phyloP scores from a whole-genome alignment of 331 rosid species.

The Stylosanthes scabra region DNA sequence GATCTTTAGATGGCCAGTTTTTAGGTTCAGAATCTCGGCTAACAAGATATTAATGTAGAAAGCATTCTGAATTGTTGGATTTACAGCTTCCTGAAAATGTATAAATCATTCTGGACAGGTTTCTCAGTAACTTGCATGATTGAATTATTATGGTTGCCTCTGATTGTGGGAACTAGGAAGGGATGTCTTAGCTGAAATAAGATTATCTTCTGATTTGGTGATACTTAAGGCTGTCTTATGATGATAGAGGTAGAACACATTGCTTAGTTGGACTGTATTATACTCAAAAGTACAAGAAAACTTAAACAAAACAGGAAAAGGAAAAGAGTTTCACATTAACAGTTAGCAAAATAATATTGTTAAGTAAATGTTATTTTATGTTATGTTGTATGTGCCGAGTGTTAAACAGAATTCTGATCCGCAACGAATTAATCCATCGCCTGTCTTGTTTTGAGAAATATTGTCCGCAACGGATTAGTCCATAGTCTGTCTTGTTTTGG shows the following conservation, averaged over 20 bases:
- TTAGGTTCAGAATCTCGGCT: constrained; percentile 3
- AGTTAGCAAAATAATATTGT: neutral
- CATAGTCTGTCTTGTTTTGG: too few species aligned
- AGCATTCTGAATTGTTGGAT: neutral
- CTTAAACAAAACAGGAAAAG: too few species aligned
- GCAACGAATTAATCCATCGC: too few species aligned
- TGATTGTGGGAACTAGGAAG: neutral
- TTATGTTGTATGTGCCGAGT: too few species aligned
- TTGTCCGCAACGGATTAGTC: too few species aligned
- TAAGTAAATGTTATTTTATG: neutral
- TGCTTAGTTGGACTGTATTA: neutral
- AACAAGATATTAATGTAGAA: neutral
- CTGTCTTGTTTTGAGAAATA: too few species aligned
- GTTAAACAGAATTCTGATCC: too few species aligned
- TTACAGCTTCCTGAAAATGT: neutral
- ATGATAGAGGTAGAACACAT: neutral
- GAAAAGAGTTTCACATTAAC: neutral
- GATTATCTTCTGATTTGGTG: neutral
- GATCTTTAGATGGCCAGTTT: neutral
- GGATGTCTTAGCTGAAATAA: neutral
- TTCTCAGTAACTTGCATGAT: neutral
- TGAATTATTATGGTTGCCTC: neutral
- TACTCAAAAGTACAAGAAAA: neutral
- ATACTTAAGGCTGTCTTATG: neutral
- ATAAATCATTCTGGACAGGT: neutral